These are phyloP conservation scores for Saprolegnia diclina DNA, from an alignment of 352 stramenopile genomes.

Conservation along the genomic window DNA sequence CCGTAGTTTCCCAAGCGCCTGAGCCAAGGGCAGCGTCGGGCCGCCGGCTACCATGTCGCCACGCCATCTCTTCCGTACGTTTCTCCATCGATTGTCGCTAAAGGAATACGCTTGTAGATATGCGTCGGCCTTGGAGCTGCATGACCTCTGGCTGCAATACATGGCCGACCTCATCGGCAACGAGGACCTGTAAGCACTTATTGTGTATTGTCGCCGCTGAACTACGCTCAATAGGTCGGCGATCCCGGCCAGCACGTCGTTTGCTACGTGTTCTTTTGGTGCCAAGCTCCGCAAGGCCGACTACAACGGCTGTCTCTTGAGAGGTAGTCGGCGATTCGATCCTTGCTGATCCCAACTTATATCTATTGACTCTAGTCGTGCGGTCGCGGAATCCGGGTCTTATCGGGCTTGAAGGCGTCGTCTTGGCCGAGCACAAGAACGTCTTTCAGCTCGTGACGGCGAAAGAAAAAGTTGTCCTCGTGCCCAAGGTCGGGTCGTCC, in stretches of 20 bases:
- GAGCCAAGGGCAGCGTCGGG: conserved; percentile 16
- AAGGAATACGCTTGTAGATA: not conserved
- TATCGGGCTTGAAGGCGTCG: conserved; percentile 10
- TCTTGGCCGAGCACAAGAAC: conserved; percentile 18
- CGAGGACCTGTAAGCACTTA: not conserved
- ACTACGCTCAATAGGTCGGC: not conserved
- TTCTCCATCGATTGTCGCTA: not conserved
- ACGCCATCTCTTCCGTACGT: not conserved
- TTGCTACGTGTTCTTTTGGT: conserved; percentile 15
- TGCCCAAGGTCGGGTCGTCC: conserved; percentile 1
- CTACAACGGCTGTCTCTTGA: conserved; percentile 8
- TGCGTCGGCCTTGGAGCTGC: not conserved
- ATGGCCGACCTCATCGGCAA: conserved; percentile 19
- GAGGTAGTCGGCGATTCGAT: not conserved
- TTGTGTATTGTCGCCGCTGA: not conserved
- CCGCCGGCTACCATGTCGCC: not conserved
- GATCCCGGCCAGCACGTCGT: not conserved
- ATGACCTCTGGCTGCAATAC: conserved; percentile 15
- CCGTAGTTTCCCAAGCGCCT: conserved; percentile 21
- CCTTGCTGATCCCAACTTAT: too few relatives aligned
- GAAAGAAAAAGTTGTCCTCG: not conserved
- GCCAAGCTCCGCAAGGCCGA: conserved; percentile 26
- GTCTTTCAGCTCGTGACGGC: conserved; percentile 13
- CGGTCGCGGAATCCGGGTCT: conserved; percentile 3
- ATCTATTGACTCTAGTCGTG: conserved; percentile 15